Conservation (phyloP, 2,329 filamentous ascomycete species). For the Pseudocercospora vitis region DNA sequence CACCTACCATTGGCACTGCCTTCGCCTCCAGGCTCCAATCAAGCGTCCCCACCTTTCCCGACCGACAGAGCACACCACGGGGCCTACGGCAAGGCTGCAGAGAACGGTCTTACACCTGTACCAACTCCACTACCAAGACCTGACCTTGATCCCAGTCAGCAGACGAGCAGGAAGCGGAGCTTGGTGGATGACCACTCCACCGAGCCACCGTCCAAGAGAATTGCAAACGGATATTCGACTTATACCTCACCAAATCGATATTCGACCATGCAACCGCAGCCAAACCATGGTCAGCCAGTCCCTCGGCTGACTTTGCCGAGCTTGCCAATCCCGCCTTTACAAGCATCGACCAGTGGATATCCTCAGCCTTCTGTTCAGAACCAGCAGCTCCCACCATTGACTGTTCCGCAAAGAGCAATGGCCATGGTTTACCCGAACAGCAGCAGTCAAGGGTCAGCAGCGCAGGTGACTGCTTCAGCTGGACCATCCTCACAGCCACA, state of each 20-base stretch:
- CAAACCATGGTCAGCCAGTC: conserved; percentile 26
- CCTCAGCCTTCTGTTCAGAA: conserved; percentile 17
- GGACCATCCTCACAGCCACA: conserved; percentile 26
- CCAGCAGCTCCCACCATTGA: conserved; percentile 62
- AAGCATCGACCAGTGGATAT: conserved; percentile 28
- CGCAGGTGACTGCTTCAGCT: conserved; percentile 31
- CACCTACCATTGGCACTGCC: conserved; percentile 49
- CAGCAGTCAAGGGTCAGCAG: conserved; percentile 52
- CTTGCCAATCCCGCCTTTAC: conserved; percentile 61
- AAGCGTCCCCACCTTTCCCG: conserved; percentile 52
- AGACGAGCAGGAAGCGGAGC: conserved; percentile 55
- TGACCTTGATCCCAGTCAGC: conserved; percentile 37
- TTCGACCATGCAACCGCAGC: conserved; percentile 39
- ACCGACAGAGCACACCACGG: conserved; percentile 39
- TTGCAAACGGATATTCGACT: conserved; percentile 28
- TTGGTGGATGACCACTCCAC: conserved; percentile 52
- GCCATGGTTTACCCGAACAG: conserved; percentile 69
- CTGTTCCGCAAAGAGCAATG: conserved; percentile 64
- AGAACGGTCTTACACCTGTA: conserved; percentile 43
- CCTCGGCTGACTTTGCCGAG: conserved; percentile 69
- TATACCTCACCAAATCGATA: conserved; percentile 33
- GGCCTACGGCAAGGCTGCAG: conserved; percentile 40
- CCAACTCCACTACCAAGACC: conserved; percentile 44
- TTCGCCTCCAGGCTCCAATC: conserved; percentile 53
- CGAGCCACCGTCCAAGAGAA: conserved; percentile 60